phyloP scores from a whole-genome alignment of 192 early-diverging fungal species.

The Backusella macrospora region DNA sequence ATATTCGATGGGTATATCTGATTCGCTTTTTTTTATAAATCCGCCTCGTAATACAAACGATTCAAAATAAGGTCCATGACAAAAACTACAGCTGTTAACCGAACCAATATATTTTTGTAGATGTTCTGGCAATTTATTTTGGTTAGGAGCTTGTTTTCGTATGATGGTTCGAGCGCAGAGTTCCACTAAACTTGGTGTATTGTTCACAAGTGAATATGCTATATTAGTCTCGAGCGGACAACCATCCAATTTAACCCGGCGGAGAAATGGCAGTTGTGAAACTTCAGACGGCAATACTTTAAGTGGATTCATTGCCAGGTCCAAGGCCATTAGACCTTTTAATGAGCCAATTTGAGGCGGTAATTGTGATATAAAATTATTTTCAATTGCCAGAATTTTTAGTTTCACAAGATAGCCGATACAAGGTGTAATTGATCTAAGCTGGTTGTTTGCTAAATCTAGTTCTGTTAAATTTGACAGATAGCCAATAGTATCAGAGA shows the following conservation, averaged over 20 bases:
- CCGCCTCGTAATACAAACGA: constrained; percentile 60
- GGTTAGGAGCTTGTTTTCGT: background rate
- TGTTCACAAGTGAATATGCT: constrained; percentile 39
- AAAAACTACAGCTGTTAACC: constrained; percentile 71
- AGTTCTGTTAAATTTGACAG: constrained; percentile 70
- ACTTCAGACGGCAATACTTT: constrained; percentile 74
- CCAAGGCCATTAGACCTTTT: constrained; percentile 61
- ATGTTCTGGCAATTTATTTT: constrained; percentile 41
- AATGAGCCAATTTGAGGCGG: constrained; percentile 69
- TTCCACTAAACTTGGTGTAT: constrained; percentile 70
- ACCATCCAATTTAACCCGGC: constrained; percentile 55
- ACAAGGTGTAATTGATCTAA: constrained; percentile 60
- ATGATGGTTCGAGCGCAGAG: constrained; percentile 72
- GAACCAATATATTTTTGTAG: constrained; percentile 66
- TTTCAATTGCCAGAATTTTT: constrained; percentile 56
- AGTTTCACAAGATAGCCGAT: constrained; percentile 67
- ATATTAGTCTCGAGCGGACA: constrained; percentile 55
- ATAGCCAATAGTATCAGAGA: constrained; percentile 74
- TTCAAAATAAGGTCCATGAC: constrained; percentile 82
- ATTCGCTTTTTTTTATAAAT: constrained; percentile 61
- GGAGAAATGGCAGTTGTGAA: constrained; percentile 66
- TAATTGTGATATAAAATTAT: constrained; percentile 62
- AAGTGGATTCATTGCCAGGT: constrained; percentile 70
- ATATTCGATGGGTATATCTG: constrained; percentile 64
- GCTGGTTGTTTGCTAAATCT: constrained; percentile 64